These are phyloP conservation scores for Psilocybe tampanensis DNA, from an alignment of 768 basidiomycete species.

Conservation along the genomic window DNA sequence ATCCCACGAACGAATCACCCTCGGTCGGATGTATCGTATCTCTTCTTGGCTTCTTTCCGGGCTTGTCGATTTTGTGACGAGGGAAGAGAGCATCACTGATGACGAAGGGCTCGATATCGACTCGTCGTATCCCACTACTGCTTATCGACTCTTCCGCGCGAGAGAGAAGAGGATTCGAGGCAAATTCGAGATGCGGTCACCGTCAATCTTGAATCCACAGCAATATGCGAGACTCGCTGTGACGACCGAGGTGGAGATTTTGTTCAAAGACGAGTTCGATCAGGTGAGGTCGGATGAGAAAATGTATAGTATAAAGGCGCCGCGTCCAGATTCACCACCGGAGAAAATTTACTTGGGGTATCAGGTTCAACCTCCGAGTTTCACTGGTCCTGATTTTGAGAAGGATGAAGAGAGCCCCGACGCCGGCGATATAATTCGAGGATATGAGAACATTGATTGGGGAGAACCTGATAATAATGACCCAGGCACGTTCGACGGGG, in stretches of 20 bases:
- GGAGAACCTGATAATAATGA: too few species aligned
- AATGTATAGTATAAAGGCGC: too few species aligned
- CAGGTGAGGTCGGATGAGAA: background rate
- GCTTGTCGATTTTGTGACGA: background rate
- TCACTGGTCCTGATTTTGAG: too few species aligned
- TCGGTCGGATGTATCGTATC: conserved; percentile 1
- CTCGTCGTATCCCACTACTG: background rate
- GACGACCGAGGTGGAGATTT: background rate
- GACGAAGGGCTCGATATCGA: conserved; percentile 12
- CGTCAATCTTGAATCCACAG: too few species aligned
- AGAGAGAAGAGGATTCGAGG: background rate
- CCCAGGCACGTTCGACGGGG: too few species aligned
- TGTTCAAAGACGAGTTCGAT: background rate
- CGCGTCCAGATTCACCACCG: too few species aligned
- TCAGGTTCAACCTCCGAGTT: too few species aligned
- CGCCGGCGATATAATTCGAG: too few species aligned
- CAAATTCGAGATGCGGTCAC: too few species aligned
- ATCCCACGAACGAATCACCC: conserved; percentile 24
- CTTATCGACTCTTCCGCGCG: conserved; percentile 3
- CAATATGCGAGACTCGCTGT: background rate
- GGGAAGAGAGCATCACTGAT: conserved; percentile 1
- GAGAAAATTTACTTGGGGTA: too few species aligned
- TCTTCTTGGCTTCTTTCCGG: conserved; percentile 12
- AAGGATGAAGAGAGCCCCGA: too few species aligned
- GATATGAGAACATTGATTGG: too few species aligned